Base-by-base conservation (phyloP, 1,284 basidiomycete genomes). In the Sanghuangporus baumii region DNA sequence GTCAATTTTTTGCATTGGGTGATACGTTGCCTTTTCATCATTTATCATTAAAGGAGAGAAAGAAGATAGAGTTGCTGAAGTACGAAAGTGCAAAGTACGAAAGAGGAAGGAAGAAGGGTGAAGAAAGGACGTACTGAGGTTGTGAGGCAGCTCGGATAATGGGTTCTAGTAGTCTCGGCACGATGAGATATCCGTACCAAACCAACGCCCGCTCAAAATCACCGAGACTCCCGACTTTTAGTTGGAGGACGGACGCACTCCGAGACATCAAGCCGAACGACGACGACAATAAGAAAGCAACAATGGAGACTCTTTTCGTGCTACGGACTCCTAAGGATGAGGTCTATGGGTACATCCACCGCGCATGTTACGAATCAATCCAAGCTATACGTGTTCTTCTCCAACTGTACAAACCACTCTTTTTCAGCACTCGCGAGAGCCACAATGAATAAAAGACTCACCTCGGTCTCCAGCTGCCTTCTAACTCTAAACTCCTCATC, bases 401-500 rank as follows among this genome's bases (percentile, higher is more conserved):
- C 63, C 11, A 64, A 55, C 63, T 64, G 20, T 54, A 6, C 18
- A 5, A 46, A 5, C 8, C 43, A 46, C 43, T 31, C 26, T 31
- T 31, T 31, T 31, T 31, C 26, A n/a, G 16, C 43, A 46, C 7
- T 18, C 2, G 1, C 40, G 40, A 41, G n/a, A 41, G 40, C 3
- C n/a, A n/a, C 7, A n/a, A n/a, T 4, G 20, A 7, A 46, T 1
- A n/a, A 46, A n/a, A 1, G 12, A 46, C 84, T 55, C 68, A 91
- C 92, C 83, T 94, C 91, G 12, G 81, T 71, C 70, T 94, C 92
- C 31, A 95, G 77, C 66, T 90, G 85, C 66, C 78, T 80, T 60
- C 86, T 74, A 6, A 95, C 85, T 46, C 85, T 77, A 67, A 87
- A 89, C 70, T 94, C 88, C 60, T 88, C 84, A 65, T 94, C 92